Percentiles rank a stretch among this genome's conserved stretches.
Conservation (phyloP, 371 early-diverging fungal species). For the Mucor indicus region DNA sequence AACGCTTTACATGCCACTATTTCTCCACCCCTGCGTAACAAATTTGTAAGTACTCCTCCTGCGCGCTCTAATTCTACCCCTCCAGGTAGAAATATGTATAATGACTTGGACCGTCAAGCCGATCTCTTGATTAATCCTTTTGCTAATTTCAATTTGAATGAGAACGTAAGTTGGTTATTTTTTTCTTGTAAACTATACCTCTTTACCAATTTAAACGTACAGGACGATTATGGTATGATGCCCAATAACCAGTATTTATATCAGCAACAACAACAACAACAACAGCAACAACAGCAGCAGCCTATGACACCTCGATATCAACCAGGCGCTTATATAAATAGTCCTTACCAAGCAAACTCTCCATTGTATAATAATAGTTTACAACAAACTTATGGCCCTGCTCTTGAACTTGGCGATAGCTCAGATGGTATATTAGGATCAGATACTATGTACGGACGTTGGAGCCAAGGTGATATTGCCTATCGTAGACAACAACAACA, state of each 20-base stretch:
- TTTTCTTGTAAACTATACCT: background rate
- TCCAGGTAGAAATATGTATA: slow-evolving; percentile 33
- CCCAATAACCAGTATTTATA: slow-evolving; percentile 17
- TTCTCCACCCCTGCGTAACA: slow-evolving; percentile 35
- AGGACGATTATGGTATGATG: slow-evolving; percentile 13
- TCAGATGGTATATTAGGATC: slow-evolving; percentile 4
- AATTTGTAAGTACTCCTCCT: slow-evolving; percentile 30
- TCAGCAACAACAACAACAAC: slow-evolving; percentile 34
- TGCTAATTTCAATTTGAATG: slow-evolving; percentile 32
- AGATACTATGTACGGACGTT: slow-evolving; percentile 19
- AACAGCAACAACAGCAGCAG: slow-evolving; percentile 31
- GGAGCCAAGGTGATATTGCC: slow-evolving; percentile 25
- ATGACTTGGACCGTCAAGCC: slow-evolving; percentile 25
- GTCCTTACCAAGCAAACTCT: slow-evolving; percentile 13
- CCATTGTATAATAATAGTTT: background rate
- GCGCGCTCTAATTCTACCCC: slow-evolving; percentile 50
- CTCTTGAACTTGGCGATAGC: slow-evolving; percentile 6
- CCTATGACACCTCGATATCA: slow-evolving; percentile 10
- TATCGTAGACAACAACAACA: slow-evolving; percentile 25
- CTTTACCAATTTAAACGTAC: background rate
- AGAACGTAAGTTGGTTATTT: slow-evolving; percentile 21
- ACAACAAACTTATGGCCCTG: slow-evolving; percentile 12
- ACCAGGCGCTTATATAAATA: slow-evolving; percentile 1
- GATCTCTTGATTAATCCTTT: slow-evolving; percentile 32
- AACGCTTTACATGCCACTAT: slow-evolving; percentile 3